These are phyloP conservation scores for Colletotrichum phormii DNA, from an alignment of 2,329 filamentous ascomycete species.

Conservation along the genomic window DNA sequence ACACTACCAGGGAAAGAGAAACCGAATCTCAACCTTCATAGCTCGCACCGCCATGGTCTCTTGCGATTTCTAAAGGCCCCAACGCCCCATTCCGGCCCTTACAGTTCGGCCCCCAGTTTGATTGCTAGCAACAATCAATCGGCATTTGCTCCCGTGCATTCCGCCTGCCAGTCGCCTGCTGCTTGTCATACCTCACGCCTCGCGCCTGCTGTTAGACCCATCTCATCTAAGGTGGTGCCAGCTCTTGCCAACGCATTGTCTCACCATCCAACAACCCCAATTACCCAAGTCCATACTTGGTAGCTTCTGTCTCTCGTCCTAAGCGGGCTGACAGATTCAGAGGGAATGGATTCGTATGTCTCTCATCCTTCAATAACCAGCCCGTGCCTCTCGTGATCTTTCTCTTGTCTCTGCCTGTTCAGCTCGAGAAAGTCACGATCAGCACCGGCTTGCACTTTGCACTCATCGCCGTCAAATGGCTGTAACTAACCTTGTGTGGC, in stretches of 20 bases:
- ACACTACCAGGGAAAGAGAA: neutral
- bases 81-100: slow-evolving; percentile 7
- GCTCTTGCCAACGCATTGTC: slow-evolving; percentile 17
- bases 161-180: slow-evolving; percentile 1
- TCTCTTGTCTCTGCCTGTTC: neutral
- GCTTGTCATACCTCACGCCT: slow-evolving; percentile 9
- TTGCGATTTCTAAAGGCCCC: slow-evolving; percentile 20
- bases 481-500: slow-evolving; percentile 31
- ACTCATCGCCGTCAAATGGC: slow-evolving; percentile 12
- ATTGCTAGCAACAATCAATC: slow-evolving; percentile 4
- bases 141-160: neutral
- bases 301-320: slow-evolving; percentile 1
- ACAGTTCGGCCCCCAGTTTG: neutral
- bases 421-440: neutral
- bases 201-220: neutral
- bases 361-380: slow-evolving; percentile 14
- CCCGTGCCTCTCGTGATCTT: neutral
- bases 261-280: slow-evolving; percentile 6
- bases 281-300: neutral
- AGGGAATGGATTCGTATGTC: slow-evolving; percentile 32
- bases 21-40: slow-evolving; percentile 8
- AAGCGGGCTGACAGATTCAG: neutral
- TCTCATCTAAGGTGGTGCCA: neutral
- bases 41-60: slow-evolving; percentile 27
- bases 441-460: neutral